Conservation (phyloP, 139 green algal species). For the Chlamydomonas applanata region DNA sequence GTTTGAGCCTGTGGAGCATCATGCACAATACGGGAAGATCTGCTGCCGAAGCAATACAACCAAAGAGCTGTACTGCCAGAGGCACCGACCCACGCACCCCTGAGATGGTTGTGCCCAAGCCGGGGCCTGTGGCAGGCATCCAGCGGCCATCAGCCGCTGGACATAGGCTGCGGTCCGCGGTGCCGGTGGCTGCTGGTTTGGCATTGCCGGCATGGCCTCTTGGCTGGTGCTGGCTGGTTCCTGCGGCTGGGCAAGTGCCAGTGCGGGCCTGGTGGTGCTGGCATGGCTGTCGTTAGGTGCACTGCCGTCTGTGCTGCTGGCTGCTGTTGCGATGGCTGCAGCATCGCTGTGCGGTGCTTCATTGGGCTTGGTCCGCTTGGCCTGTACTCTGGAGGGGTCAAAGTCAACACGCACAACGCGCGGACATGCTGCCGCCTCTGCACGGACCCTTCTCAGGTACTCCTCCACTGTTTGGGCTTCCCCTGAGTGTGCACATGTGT, state of each 20-base stretch:
- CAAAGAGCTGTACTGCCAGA: too few relatives aligned
- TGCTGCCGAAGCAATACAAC: not conserved
- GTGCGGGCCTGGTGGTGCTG: too few relatives aligned
- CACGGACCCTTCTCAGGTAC: constrained; percentile 51
- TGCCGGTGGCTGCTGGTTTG: not conserved
- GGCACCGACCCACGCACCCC: not conserved
- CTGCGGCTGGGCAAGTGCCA: not conserved
- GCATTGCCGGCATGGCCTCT: not conserved
- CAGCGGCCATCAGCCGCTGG: not conserved
- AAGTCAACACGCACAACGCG: constrained; percentile 46
- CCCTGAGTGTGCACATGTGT: not conserved
- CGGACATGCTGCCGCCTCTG: constrained; percentile 41
- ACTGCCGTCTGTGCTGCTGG: too few relatives aligned
- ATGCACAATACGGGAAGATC: not conserved
- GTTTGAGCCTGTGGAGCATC: not conserved
- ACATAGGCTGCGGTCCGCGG: not conserved
- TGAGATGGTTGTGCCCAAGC: constrained; percentile 22
- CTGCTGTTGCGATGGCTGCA: too few relatives aligned
- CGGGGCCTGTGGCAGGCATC: constrained; percentile 7
- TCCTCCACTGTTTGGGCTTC: constrained; percentile 41
- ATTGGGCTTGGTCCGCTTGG: too few relatives aligned
- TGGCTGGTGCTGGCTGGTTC: not conserved
- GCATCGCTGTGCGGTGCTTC: constrained; percentile 6
- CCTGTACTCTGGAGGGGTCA: not conserved
- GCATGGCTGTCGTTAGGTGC: too few relatives aligned